Evolutionary conservation across 176 grass and related monocot genomes (phyloP).

Genomic region (Thinopyrum elongatum): DNA sequence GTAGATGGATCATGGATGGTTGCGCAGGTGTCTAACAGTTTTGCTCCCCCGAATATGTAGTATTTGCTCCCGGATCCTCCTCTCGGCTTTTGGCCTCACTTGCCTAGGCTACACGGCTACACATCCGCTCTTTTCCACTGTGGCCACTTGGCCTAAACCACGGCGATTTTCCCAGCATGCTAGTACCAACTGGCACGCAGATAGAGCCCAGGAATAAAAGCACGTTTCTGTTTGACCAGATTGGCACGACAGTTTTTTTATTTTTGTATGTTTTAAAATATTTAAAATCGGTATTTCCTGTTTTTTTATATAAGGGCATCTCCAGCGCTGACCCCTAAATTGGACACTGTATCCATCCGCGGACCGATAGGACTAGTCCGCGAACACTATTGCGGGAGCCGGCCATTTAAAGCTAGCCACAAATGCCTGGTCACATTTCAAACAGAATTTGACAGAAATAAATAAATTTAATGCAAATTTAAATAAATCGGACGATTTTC

Average conservation of each 20-base stretch:
- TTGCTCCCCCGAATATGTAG: constrained; percentile 24
- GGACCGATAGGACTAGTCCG: no score
- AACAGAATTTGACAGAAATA: no score
- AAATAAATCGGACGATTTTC: no score
- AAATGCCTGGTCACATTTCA: no score
- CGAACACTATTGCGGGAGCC: no score
- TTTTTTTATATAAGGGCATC: no score
- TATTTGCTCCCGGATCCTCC: constrained; percentile 29
- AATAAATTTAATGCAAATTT: no score
- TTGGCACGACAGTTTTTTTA: background rate
- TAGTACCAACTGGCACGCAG: constrained; percentile 17
- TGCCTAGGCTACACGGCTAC: background rate
- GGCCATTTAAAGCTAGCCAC: no score
- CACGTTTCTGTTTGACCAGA: constrained; percentile 16
- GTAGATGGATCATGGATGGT: constrained; percentile 39
- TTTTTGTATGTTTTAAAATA: background rate
- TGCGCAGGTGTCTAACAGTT: constrained; percentile 32
- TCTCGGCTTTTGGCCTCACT: constrained; percentile 24
- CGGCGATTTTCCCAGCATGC: background rate
- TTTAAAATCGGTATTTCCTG: background rate
- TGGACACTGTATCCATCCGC: no score
- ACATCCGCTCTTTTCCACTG: constrained; percentile 5
- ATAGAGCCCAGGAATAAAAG: background rate
- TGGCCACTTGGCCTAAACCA: background rate
- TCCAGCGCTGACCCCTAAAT: no score